Conservation (phyloP, 305 asterid genomes). For the Fraxinus platypoda region DNA sequence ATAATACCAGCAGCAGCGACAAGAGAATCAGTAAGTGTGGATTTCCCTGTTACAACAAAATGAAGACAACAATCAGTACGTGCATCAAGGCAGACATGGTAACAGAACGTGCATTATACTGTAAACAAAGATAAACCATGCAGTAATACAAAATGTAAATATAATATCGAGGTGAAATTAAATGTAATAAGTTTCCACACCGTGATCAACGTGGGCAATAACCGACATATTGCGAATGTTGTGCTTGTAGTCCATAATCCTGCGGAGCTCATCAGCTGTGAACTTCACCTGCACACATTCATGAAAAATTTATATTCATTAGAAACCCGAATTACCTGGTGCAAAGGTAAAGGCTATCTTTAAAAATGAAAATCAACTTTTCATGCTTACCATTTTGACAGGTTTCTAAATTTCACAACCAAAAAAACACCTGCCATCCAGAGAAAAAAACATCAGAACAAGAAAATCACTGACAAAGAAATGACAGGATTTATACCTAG, state of each 20-base stretch:
- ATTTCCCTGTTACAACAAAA: conserved; percentile 31
- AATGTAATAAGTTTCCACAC: neutral
- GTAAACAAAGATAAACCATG: too few species aligned
- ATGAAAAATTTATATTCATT: neutral
- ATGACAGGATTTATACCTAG: too few species aligned
- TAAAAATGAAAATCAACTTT: neutral
- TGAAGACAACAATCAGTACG: neutral
- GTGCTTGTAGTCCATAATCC: conserved; percentile 30
- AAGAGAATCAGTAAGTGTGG: conserved; percentile 46
- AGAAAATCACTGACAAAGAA: neutral
- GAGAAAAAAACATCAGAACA: neutral
- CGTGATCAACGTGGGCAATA: conserved; percentile 31
- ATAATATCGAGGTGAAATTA: neutral
- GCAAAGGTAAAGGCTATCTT: neutral
- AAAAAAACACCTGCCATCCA: conserved; percentile 16
- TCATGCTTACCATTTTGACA: conserved; percentile 18
- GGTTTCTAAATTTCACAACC: neutral
- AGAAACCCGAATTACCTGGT: neutral
- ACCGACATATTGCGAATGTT: conserved; percentile 30
- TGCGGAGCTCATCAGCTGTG: conserved; percentile 29
- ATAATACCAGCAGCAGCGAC: conserved; percentile 52
- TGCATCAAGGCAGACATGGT: neutral
- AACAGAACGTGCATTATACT: neutral
- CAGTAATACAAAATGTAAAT: neutral
- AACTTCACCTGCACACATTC: conserved; percentile 26